phyloP scores from a whole-genome alignment of 2,329 filamentous ascomycete genomes.

The Penicillium sp. region DNA sequence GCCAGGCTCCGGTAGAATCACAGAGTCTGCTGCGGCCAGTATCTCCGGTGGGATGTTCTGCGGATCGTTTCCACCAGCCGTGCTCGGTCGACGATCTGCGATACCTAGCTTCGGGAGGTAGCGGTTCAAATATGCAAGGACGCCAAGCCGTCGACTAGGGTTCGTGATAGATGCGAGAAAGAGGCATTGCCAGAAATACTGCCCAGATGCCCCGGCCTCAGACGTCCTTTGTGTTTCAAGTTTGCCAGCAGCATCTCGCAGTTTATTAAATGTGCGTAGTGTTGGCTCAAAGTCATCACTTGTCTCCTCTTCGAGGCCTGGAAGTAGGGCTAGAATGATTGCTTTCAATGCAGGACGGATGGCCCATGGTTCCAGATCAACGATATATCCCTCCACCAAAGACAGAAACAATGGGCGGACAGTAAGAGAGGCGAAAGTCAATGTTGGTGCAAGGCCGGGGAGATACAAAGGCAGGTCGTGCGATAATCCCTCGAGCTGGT shows the following conservation, averaged over 20 bases:
- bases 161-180: slow-evolving; percentile 92
- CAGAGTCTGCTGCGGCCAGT: slow-evolving; percentile 42
- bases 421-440: slow-evolving; percentile 92
- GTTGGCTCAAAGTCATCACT: slow-evolving; percentile 96
- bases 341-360: slow-evolving; percentile 87
- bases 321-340: slow-evolving; percentile 81
- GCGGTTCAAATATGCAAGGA: slow-evolving; percentile 79
- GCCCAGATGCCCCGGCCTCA: slow-evolving; percentile 62
- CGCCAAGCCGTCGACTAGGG: slow-evolving; percentile 76
- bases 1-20: slow-evolving; percentile 78
- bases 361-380: slow-evolving; percentile 66
- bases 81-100: slow-evolving; percentile 32
- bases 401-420: slow-evolving; percentile 83
- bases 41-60: slow-evolving; percentile 27
- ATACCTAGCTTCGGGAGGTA: slow-evolving; percentile 69
- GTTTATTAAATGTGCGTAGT: slow-evolving; percentile 70
- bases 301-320: slow-evolving; percentile 91
- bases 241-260: slow-evolving; percentile 60
- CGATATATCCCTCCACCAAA: slow-evolving; percentile 75
- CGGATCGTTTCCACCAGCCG: slow-evolving; percentile 29
- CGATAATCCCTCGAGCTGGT: slow-evolving; percentile 67
- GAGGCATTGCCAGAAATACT: slow-evolving; percentile 98
- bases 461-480: slow-evolving; percentile 83
- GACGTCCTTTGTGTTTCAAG: slow-evolving; percentile 55
- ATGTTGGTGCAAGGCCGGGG: slow-evolving; percentile 80